Percentiles rank a stretch among this genome's conserved stretches.
Conservation (phyloP, 371 early-diverging fungal genomes). For the Circinella minor region DNA sequence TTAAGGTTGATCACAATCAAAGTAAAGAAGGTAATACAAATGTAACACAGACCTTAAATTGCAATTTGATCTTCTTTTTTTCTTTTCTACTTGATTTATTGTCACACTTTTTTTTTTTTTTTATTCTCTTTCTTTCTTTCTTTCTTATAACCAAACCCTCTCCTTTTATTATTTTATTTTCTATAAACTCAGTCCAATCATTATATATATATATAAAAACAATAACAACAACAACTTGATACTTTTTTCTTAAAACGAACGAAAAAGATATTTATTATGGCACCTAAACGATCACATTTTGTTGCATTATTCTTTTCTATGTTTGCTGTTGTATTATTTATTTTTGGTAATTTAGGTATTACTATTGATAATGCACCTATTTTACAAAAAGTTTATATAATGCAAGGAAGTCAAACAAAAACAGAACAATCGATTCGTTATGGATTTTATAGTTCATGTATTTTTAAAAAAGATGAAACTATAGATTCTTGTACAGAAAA, state of each 20-base stretch:
- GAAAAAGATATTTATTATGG: neutral
- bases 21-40: neutral
- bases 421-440: slow-evolving; percentile 36
- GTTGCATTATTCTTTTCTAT: slow-evolving; percentile 29
- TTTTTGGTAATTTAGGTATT: slow-evolving; percentile 41
- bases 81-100: too few species aligned
- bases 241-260: too few species aligned
- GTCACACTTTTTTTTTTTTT: too few species aligned
- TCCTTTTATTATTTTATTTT: neutral
- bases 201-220: neutral
- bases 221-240: neutral
- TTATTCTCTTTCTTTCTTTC: neutral
- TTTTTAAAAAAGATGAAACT: slow-evolving; percentile 24
- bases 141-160: neutral
- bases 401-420: slow-evolving; percentile 25
- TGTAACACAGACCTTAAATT: slow-evolving; percentile 8
- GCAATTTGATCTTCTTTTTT: neutral
- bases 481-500: slow-evolving; percentile 27
- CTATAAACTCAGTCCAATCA: neutral
- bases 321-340: slow-evolving; percentile 29
- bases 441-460: slow-evolving; percentile 40
- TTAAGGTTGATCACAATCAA: too few species aligned
- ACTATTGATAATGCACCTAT: slow-evolving; percentile 31
- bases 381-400: slow-evolving; percentile 33
- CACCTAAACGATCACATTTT: slow-evolving; percentile 21